Conservation (phyloP, 2,329 filamentous ascomycete species). For the Pseudocercospora macadamiae region DNA sequence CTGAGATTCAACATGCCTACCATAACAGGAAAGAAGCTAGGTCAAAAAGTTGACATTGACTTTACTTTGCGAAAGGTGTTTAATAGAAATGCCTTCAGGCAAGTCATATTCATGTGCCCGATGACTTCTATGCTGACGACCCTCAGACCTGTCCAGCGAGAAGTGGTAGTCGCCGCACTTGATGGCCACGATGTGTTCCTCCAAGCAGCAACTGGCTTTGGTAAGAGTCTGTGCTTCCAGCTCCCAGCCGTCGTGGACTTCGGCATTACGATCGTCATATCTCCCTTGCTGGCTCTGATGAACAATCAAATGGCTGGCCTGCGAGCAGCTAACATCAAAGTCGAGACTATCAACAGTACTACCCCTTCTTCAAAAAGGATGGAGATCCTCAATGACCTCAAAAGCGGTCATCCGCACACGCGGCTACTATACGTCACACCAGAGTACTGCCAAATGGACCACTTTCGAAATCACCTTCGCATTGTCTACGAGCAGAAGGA, state of each 20-base stretch:
- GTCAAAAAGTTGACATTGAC: conserved; percentile 40
- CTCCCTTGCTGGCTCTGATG: conserved; percentile 87
- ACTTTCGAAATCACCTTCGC: conserved; percentile 74
- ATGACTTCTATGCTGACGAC: neutral
- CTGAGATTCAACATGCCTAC: conserved; percentile 35
- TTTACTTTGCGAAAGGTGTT: conserved; percentile 43
- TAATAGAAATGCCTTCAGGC: conserved; percentile 40
- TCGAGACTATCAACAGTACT: conserved; percentile 84
- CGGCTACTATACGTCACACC: conserved; percentile 91
- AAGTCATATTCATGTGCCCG: neutral
- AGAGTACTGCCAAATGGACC: conserved; percentile 77
- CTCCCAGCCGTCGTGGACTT: conserved; percentile 84
- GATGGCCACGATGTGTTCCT: conserved; percentile 89
- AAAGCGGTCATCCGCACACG: conserved; percentile 81
- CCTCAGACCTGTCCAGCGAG: conserved; percentile 75
- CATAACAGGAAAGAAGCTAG: conserved; percentile 23
- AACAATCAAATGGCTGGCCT: conserved; percentile 90
- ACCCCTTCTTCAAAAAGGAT: conserved; percentile 68
- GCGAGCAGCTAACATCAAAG: conserved; percentile 72
- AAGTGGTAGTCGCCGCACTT: conserved; percentile 82
- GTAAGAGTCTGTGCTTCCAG: conserved; percentile 92
- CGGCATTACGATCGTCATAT: conserved; percentile 89
- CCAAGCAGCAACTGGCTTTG: conserved; percentile 87
- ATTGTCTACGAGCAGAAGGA: conserved; percentile 79
- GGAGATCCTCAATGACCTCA: conserved; percentile 76